A percentile compares a stretch with the other conserved stretches of the same genome.
phyloP scores from a whole-genome alignment of 345 rosid genomes.

The Heritiera littoralis region DNA sequence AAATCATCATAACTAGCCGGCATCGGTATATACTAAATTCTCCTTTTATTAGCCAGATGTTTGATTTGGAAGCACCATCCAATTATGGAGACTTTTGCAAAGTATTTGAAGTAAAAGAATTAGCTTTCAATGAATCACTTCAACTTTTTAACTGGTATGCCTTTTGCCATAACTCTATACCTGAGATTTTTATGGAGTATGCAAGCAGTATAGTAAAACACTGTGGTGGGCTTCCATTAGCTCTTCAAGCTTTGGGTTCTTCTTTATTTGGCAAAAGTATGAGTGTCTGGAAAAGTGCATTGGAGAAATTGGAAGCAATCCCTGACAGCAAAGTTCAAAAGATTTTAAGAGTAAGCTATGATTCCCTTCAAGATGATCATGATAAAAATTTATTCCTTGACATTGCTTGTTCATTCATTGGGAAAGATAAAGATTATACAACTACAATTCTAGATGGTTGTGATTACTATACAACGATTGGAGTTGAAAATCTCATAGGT shows the following conservation, averaged over 20 bases:
- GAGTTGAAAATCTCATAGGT: constrained; percentile 3
- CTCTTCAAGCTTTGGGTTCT: neutral
- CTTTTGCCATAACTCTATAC: neutral
- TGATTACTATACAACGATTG: neutral
- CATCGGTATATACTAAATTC: neutral
- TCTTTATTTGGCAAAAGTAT: neutral
- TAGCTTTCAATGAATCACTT: constrained; percentile 27
- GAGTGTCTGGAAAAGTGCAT: neutral
- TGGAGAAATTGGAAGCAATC: neutral
- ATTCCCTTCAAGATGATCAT: neutral
- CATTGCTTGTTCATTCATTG: constrained; percentile 31
- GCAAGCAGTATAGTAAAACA: neutral
- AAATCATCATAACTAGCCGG: constrained; percentile 3
- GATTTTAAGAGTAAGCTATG: neutral
- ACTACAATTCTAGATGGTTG: constrained; percentile 29
- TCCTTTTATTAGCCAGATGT: neutral
- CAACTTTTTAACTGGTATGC: constrained; percentile 36
- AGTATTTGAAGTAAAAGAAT: neutral
- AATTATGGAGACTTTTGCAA: neutral
- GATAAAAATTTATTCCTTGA: constrained; percentile 32
- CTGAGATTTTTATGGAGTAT: neutral
- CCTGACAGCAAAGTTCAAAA: neutral
- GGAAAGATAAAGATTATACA: constrained; percentile 24
- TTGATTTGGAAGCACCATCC: neutral
- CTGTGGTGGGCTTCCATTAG: neutral